phyloP scores from a whole-genome alignment of 768 basidiomycete genomes.

The Termitomyces sp. region DNA sequence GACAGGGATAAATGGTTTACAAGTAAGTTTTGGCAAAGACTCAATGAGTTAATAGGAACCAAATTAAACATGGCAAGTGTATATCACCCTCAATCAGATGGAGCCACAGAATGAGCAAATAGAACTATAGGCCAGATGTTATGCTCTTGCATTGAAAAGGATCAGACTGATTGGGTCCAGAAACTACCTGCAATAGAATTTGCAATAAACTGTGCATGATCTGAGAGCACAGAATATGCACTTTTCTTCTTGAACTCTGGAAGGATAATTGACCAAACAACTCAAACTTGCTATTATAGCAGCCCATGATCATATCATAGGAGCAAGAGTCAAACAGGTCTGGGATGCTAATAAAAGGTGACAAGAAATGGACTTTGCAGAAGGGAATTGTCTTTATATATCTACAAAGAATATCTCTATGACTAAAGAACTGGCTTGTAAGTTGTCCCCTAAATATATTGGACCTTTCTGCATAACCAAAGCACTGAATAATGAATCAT shows the following conservation, averaged over 20 bases:
- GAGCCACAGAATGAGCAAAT: neutral
- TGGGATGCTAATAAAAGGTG: neutral
- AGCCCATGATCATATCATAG: neutral
- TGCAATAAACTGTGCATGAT: neutral
- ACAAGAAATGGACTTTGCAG: neutral
- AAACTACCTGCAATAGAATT: neutral
- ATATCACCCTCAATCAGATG: neutral
- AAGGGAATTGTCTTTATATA: neutral
- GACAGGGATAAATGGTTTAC: neutral
- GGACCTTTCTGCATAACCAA: neutral
- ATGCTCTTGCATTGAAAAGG: neutral
- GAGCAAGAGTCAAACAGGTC: neutral
- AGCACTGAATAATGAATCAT: neutral
- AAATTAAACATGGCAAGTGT: neutral
- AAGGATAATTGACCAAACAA: neutral
- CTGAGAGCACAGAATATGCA: neutral
- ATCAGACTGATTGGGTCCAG: neutral
- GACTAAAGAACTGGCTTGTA: fast-evolving
- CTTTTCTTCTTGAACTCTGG: neutral
- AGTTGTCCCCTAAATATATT: neutral
- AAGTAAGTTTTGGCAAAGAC: neutral
- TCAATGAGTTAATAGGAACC: neutral
- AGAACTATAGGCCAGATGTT: neutral
- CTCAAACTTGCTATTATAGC: neutral
- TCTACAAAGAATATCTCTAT: neutral